These are phyloP conservation scores for Gracilariopsis chorda DNA, from an alignment of 23 red algal species.

Conservation along the genomic window DNA sequence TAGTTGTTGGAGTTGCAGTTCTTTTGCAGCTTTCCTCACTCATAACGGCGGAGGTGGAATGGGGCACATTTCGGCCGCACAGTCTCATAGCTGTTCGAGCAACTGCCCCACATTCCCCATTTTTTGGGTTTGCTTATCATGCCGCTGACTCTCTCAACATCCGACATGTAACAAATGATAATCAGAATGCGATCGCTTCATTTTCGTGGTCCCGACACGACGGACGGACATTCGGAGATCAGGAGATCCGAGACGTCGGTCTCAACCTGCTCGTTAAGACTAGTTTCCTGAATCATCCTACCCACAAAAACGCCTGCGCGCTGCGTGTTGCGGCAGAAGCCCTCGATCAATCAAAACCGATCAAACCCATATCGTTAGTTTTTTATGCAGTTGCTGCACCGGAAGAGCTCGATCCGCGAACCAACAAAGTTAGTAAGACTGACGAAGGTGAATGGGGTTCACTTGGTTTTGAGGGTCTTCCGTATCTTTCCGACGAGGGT, in stretches of 20 bases:
- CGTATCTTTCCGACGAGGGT: not conserved
- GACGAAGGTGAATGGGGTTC: conserved; percentile 51
- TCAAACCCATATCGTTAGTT: conserved; percentile 49
- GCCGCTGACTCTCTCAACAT: conserved; percentile 47
- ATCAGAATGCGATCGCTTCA: conserved; percentile 19
- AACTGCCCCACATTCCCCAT: conserved; percentile 64
- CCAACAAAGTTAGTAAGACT: not conserved
- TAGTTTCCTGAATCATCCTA: conserved; percentile 15
- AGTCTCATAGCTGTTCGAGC: conserved; percentile 54
- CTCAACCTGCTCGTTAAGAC: conserved; percentile 33
- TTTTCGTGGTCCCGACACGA: conserved; percentile 70
- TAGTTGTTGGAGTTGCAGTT: not conserved
- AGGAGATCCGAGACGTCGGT: conserved; percentile 34
- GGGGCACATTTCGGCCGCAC: conserved; percentile 71
- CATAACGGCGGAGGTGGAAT: not conserved
- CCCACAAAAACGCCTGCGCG: conserved; percentile 21
- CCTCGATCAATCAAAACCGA: not conserved
- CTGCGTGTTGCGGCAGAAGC: conserved; percentile 49
- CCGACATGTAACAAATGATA: conserved; percentile 46
- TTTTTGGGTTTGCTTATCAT: conserved; percentile 69
- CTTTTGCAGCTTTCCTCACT: not conserved
- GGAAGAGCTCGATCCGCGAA: conserved; percentile 29
- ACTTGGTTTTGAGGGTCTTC: not conserved
- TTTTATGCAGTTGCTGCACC: conserved; percentile 56
- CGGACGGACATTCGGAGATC: conserved; percentile 46